Conservation (phyloP, 192 early-diverging fungal genomes). For the Linnemannia schmuckeri region DNA sequence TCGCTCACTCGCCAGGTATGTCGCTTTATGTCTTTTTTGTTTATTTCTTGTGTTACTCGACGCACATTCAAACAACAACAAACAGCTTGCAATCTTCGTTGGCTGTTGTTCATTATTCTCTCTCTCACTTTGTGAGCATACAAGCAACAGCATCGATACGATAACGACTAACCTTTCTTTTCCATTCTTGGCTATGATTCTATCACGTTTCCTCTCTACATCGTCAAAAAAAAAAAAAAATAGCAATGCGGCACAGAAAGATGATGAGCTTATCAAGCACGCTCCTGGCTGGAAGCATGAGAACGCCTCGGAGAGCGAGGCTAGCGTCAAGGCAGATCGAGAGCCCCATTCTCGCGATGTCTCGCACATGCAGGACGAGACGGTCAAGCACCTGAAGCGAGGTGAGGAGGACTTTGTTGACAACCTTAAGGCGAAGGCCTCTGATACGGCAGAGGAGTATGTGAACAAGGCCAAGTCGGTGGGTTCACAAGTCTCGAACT, state of each 20-base stretch:
- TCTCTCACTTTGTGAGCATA: background rate
- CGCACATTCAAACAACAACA: no score
- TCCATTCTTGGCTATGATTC: background rate
- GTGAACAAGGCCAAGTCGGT: conserved; percentile 8
- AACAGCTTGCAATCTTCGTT: background rate
- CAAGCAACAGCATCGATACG: background rate
- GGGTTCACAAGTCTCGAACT: background rate
- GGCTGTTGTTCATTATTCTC: background rate
- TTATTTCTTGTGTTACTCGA: background rate
- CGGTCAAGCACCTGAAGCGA: conserved; percentile 20
- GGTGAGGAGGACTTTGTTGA: background rate
- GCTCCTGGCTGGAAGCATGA: conserved; percentile 45
- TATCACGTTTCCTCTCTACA: background rate
- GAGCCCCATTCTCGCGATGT: conserved; percentile 20
- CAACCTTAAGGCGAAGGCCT: conserved; percentile 16
- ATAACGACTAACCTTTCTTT: background rate
- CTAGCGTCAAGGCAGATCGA: conserved; percentile 40
- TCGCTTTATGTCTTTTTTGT: background rate
- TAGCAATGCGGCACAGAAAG: background rate
- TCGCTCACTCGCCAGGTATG: conserved; percentile 29
- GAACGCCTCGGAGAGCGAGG: conserved; percentile 39
- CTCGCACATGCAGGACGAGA: conserved; percentile 25
- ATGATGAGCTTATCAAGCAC: conserved; percentile 30
- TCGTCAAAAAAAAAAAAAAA: background rate
- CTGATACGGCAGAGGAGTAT: background rate